Evolutionary conservation across 345 rosid genomes (phyloP), one percentile per base, ranked within the genome.

Genomic region (Passiflora organensis): DNA sequence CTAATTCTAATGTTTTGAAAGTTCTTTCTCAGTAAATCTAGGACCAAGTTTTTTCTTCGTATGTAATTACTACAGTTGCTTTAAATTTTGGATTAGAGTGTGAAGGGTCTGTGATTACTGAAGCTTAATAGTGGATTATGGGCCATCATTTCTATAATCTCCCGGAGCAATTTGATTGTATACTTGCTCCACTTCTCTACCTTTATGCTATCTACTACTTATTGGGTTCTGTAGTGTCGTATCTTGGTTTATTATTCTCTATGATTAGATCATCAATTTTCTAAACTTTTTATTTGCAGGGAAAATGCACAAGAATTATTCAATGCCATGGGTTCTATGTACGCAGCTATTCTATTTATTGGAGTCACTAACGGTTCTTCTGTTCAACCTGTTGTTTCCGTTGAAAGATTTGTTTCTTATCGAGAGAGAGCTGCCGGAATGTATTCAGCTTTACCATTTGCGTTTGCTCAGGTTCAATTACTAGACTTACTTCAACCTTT

Each of bases 321-420:
- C 69, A 93, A 93, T 54, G 91, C 99, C 49, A 81, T 89, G 95
- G 99, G 96, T 69, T 89, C 99, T 3, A 72, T 93, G 95, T 93
- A 93, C 23, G 83, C 82, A 2, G 96, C 96, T 1, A 83, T 89
- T 43, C 76, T 89, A 59, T 93, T 93, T 76, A 82, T 91, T 55
- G 96, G 99, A 52, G 77, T 86, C 45, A 84, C 98, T 17, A 91
- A 91, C 20, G 98, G 80, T n/a, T 56, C 86, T 1, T 91, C 99
- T 15, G 99, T 83, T n/a, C 99, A 93, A 60, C 96, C 99, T 2
- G 96, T 93, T 56, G 96, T 93, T 56, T 93, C 96, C 53, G 59
- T 89, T 10, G 99, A 93, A 75, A 80, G 96, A 76, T 89, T 75
- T 65, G 99, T 93, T 51, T 88, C 99, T 10, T 93, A 88, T 55